Evolutionary conservation across 257 asterid species (phyloP).

Genomic region (Mitragyna speciosa): DNA sequence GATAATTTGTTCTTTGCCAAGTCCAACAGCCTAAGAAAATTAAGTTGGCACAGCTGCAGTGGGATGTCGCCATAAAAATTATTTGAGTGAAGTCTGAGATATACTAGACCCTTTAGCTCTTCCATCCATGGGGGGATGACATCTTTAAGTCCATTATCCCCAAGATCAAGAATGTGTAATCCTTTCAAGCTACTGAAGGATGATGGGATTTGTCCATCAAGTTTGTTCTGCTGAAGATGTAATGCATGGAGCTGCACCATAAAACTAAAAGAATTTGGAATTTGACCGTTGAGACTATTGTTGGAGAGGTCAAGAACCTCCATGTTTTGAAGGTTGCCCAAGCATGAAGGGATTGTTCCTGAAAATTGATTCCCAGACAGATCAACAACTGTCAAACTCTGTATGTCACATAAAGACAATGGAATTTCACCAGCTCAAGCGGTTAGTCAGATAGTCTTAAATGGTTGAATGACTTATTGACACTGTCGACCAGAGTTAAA

Average conservation of each 20-base stretch:
- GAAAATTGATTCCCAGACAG: conserved; percentile 16
- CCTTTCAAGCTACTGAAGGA: not conserved
- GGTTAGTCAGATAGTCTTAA: conserved; percentile 19
- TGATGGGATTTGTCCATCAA: conserved; percentile 26
- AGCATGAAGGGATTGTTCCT: conserved; percentile 26
- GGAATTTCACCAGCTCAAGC: conserved; percentile 18
- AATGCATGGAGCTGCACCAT: conserved; percentile 16
- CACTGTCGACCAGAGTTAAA: not conserved
- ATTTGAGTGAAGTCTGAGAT: conserved; percentile 31
- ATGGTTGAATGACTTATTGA: not conserved
- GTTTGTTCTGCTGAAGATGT: conserved; percentile 32
- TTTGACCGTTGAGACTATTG: conserved; percentile 25
- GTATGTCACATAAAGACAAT: conserved; percentile 3
- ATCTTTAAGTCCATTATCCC: conserved; percentile 23
- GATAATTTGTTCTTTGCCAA: conserved; percentile 28
- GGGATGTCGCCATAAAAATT: conserved; percentile 29
- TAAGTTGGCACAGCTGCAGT: conserved; percentile 26
- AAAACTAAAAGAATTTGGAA: conserved; percentile 30
- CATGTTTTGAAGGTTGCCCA: conserved; percentile 12
- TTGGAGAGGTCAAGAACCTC: conserved; percentile 15
- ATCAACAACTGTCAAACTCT: conserved; percentile 1
- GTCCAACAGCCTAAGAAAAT: conserved; percentile 21
- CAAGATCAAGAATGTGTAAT: conserved; percentile 20
- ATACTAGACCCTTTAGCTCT: not conserved
- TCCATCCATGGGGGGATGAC: conserved; percentile 26